Percentiles rank a stretch among this genome's conserved stretches.
These are phyloP conservation scores for Blastobotrys capitulatus DNA, from an alignment of 1,139 yeast genomes.

Conservation along the genomic window DNA sequence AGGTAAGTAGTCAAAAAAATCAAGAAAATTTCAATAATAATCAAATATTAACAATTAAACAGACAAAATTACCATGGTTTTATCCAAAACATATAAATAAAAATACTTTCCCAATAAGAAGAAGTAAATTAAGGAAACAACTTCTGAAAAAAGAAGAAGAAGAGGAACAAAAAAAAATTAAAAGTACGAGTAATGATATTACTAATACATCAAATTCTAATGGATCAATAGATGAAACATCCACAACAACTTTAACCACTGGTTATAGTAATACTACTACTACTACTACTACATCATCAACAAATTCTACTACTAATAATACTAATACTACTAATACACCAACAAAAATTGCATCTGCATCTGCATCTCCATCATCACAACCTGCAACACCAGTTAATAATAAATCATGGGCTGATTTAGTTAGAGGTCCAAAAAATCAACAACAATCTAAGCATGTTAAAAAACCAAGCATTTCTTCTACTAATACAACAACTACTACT, in stretches of 20 bases:
- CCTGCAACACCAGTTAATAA: neutral
- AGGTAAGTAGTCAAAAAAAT: too few relatives aligned
- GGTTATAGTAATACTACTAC: neutral
- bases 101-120: slow-evolving; percentile 8
- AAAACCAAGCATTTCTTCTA: neutral
- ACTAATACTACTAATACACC: neutral
- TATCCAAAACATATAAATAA: neutral
- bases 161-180: too few relatives aligned
- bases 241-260: neutral
- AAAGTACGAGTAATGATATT: too few relatives aligned
- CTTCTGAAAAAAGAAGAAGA: neutral
- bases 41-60: neutral
- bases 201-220: too few relatives aligned
- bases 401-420: slow-evolving; percentile 14
- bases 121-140: slow-evolving; percentile 6
- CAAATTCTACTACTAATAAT: neutral
- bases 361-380: neutral
- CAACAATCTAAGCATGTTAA: neutral
- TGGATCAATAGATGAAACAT: too few relatives aligned
- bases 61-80: neutral
- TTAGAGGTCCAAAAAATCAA: slow-evolving; percentile 6
- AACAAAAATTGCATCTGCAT: neutral
- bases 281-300: too few relatives aligned
- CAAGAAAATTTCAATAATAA: too few relatives aligned
- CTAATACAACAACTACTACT: neutral